phyloP scores from a whole-genome alignment of 2,329 filamentous ascomycete genomes.

The Lecanoromycetidae sp. region DNA sequence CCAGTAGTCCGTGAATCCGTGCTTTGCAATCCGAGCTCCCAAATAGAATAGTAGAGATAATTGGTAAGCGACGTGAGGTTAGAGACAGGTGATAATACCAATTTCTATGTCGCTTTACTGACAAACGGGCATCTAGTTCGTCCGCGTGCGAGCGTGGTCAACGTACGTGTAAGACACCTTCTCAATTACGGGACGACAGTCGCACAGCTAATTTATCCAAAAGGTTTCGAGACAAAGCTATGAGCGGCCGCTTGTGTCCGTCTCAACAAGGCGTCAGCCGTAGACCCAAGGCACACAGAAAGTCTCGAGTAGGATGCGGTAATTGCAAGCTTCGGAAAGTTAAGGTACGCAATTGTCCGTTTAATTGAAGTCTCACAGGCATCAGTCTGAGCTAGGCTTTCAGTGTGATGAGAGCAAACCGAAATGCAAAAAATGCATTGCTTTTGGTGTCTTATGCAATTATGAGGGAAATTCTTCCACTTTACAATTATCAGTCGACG shows the following conservation, averaged over 20 bases:
- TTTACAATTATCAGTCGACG: constrained; percentile 26
- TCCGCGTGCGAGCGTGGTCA: too few species aligned
- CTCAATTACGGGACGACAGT: too few species aligned
- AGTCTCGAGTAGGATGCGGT: constrained; percentile 42
- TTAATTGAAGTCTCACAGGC: neutral
- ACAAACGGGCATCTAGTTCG: too few species aligned
- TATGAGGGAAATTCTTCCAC: constrained; percentile 29
- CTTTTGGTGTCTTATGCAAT: constrained; percentile 38
- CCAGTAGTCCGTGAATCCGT: too few species aligned
- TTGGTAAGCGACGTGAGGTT: too few species aligned
- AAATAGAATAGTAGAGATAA: too few species aligned
- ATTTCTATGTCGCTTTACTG: too few species aligned
- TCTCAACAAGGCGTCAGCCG: neutral
- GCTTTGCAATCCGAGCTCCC: too few species aligned
- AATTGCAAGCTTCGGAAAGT: constrained; percentile 46
- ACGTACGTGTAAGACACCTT: too few species aligned
- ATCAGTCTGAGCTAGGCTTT: constrained; percentile 10
- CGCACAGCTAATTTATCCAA: neutral
- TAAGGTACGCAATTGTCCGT: constrained; percentile 32
- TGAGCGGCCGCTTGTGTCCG: neutral
- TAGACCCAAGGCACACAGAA: constrained; percentile 31
- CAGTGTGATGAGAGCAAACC: constrained; percentile 45
- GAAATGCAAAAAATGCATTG: constrained; percentile 36
- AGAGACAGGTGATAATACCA: too few species aligned
- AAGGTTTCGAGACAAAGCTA: neutral